phyloP scores from a whole-genome alignment of 2,329 filamentous ascomycete species.

The Penicillium paneum region DNA sequence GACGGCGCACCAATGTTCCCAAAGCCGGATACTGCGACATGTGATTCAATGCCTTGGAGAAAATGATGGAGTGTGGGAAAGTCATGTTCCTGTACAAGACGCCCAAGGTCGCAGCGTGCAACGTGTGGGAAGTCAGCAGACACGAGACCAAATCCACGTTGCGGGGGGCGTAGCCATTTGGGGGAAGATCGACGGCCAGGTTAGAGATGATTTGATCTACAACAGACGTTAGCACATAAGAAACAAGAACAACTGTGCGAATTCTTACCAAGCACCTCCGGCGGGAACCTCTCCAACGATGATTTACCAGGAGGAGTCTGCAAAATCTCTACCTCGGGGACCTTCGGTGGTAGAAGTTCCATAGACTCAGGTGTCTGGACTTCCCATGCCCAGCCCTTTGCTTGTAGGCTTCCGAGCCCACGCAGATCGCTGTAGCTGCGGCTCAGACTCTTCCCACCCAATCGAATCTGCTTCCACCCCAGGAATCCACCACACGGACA shows the following conservation, averaged over 20 bases:
- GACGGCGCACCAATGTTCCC: constrained; percentile 70
- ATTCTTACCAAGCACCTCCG: constrained; percentile 66
- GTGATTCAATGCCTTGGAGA: constrained; percentile 74
- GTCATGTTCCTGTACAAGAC: constrained; percentile 77
- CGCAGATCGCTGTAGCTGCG: constrained; percentile 46
- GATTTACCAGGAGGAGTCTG: constrained; percentile 39
- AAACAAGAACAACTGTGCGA: neutral
- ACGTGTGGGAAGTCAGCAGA: constrained; percentile 68
- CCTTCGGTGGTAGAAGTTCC: constrained; percentile 17
- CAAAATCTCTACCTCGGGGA: constrained; percentile 18
- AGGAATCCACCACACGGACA: constrained; percentile 47
- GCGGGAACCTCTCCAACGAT: constrained; percentile 64
- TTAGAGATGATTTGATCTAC: constrained; percentile 71
- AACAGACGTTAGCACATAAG: constrained; percentile 5
- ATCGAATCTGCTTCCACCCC: constrained; percentile 46
- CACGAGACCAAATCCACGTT: constrained; percentile 76
- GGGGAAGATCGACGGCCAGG: constrained; percentile 68
- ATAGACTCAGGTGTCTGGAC: constrained; percentile 25
- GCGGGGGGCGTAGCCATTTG: constrained; percentile 71
- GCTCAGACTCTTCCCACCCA: constrained; percentile 44
- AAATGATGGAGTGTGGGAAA: constrained; percentile 78
- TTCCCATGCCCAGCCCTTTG: constrained; percentile 46
- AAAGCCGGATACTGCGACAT: constrained; percentile 64
- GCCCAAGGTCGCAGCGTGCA: constrained; percentile 69
- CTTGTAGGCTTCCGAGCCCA: constrained; percentile 33